Evolutionary conservation across 805 yeast species (phyloP), one percentile per base, ranked within the genome.

Genomic region (Suhomyces faveliae): DNA sequence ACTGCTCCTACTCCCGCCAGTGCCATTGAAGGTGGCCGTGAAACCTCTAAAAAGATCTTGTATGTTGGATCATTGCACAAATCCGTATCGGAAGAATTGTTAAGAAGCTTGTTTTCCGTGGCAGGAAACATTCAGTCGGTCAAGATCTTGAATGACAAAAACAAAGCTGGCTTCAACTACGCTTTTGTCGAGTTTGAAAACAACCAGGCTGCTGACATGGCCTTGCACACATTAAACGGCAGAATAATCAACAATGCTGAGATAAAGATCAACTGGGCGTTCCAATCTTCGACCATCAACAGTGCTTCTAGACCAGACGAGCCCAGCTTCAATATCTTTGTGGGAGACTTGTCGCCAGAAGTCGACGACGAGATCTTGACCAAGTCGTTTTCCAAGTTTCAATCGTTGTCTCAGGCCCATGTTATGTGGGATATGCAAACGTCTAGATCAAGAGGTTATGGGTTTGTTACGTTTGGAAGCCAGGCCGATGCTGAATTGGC

Each of bases 341-440:
- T 90, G 25, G 96, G 97, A 49, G 96, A 90, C 63, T 76, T 89
- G 56, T 81, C 89, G 35, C 76, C 85, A 6, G 96, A 90, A 58
- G 84, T 90, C 30, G 84, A 87, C 61, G 96, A 90, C 66, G 95
- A 86, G 54, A 62, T 80, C 13, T 75, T 89, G 52, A 73, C 73
- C 44, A 68, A 65, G 39, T 74, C 85, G 10, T 89, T 89, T 61
- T 56, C 71, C 4, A 70, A 73, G 47, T 86, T 79, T 63, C 71
- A 74, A 13, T 78, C 89, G 1, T 71, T 87, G 58, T 70, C 80
- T 41, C 94, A 87, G 64, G 96, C 96, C 10, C 90, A 89, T 57
- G 96, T 89, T 25, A 90, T 89, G 96, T 89, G 97, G 96, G 96
- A 90, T 64, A 88, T 89, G 95, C 91, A 87, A 64, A 85, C 94